Base-by-base conservation (phyloP, 768 basidiomycete genomes). In the Naganishia kalamii region DNA sequence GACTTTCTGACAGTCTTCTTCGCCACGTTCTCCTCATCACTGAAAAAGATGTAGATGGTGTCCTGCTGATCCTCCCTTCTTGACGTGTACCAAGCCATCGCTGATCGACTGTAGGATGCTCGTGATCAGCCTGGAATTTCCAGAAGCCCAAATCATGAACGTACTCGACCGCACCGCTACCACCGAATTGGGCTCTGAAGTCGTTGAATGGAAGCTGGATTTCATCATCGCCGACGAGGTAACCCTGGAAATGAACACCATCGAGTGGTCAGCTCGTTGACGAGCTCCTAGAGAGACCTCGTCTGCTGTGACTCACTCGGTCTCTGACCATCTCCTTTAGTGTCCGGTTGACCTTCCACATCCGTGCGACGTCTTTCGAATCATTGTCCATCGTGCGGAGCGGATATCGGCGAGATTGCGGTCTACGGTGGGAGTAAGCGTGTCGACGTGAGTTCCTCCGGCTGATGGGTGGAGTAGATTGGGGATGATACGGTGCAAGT, bases 1-100 rank as follows among this genome's bases (percentile, higher is more conserved):
- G 77, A 96, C 94, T 92, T 94, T 81, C 92, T 83, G 91, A 98
- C 97, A 3, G 92, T 91, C 79, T 96, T 94, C 47, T 98, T 92
- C 65, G 92, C 90, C 7, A 98, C 96, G 72, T 90, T 91, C 77
- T 82, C 85, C 79, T 98, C 96, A 49, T 93, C 92, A n/a, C 91
- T 87, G 79, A 94, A 99, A 78, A 89, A 97, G 21, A 98, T 82
- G 71, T 90, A 98, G 72, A 99, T 90, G 70, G 88, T 87, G 13
- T 81, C 80, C 65, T 81, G 81, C 17, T 85, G 85, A 69, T 88
- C 86, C 15, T 57, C 33, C 29, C 57, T 48, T 40, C 27, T 59
- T 21, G 51, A 50, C 12, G 92, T 91, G 78, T 87, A 90, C 82
- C 97, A 98, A 77, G 90, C 90, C 72, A 99, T 84, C 69, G 86